These are phyloP conservation scores for Kwoniella pini DNA, from an alignment of 768 basidiomycete genomes.

Conservation along the genomic window DNA sequence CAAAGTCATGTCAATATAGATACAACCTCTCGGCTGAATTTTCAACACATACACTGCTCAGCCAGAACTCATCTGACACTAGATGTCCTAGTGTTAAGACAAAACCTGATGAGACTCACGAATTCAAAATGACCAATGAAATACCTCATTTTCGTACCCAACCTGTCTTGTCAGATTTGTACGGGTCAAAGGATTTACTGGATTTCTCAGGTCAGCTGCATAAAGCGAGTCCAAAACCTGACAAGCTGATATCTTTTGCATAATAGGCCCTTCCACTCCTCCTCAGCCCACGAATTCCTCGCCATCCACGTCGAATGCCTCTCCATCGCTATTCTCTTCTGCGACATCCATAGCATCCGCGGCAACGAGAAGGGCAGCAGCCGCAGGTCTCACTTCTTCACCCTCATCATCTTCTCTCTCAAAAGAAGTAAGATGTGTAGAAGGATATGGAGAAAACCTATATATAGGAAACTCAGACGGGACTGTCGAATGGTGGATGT, in stretches of 20 bases:
- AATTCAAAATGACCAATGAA: constrained; percentile 9
- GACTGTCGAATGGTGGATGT: constrained; percentile 74
- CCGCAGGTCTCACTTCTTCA: constrained; percentile 14
- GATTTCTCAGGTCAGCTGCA: constrained; percentile 43
- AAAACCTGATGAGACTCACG: too few relatives aligned
- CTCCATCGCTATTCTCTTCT: constrained; percentile 40
- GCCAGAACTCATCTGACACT: too few relatives aligned
- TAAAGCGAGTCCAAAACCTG: too few relatives aligned
- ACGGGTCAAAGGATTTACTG: constrained; percentile 40
- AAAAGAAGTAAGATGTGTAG: constrained; percentile 40
- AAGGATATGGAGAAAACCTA: constrained; percentile 63
- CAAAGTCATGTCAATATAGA: not conserved
- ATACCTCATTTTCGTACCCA: constrained; percentile 38
- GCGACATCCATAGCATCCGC: constrained; percentile 45
- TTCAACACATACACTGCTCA: too few relatives aligned
- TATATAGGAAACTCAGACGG: constrained; percentile 86
- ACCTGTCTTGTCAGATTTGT: constrained; percentile 36
- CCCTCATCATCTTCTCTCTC: not conserved
- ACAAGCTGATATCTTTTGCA: too few relatives aligned
- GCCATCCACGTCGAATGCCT: constrained; percentile 6
- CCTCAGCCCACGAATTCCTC: constrained; percentile 12
- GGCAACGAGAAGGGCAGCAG: constrained; percentile 43
- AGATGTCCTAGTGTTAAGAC: not conserved
- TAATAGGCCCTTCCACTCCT: constrained; percentile 24
- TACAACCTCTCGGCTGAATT: too few relatives aligned